Percentiles rank a stretch among this genome's conserved stretches.
These are phyloP conservation scores for Clavispora santaluciae DNA, from an alignment of 805 yeast species.

Conservation along the genomic window DNA sequence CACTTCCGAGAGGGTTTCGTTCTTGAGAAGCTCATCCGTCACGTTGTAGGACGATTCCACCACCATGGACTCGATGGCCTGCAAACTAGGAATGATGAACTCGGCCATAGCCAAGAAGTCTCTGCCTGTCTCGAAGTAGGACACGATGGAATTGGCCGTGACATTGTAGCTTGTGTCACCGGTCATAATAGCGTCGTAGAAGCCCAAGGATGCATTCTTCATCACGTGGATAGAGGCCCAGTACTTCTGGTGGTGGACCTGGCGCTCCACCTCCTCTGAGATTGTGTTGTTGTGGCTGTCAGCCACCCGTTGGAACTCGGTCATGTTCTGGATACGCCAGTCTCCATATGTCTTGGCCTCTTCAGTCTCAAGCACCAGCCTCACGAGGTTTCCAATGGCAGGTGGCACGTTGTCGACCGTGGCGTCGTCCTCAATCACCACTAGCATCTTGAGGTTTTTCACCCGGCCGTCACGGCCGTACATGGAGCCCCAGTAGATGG, in stretches of 20 bases:
- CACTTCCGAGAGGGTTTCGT: slow-evolving; percentile 10
- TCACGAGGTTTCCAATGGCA: slow-evolving; percentile 25
- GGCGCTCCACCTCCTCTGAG: slow-evolving; percentile 35
- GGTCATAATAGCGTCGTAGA: slow-evolving; percentile 34
- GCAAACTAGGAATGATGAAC: slow-evolving; percentile 39
- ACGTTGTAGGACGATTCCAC: slow-evolving; percentile 21
- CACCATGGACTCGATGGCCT: slow-evolving; percentile 30
- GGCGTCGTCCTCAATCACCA: slow-evolving; percentile 33
- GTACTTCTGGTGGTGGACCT: slow-evolving; percentile 50
- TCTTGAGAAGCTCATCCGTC: slow-evolving; percentile 11
- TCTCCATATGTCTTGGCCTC: slow-evolving; percentile 23
- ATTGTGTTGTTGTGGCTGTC: slow-evolving; percentile 18
- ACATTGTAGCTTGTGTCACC: slow-evolving; percentile 29
- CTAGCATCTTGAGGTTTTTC: slow-evolving; percentile 32
- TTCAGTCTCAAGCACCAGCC: slow-evolving; percentile 9
- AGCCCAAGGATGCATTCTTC: slow-evolving; percentile 41
- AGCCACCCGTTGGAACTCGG: slow-evolving; percentile 28
- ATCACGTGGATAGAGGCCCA: slow-evolving; percentile 61
- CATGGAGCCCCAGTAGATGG: slow-evolving; percentile 49
- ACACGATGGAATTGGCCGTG: slow-evolving; percentile 27
- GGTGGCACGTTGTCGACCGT: slow-evolving; percentile 19
- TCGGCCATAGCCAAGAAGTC: slow-evolving; percentile 48
- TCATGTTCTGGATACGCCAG: slow-evolving; percentile 31
- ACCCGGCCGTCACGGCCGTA: slow-evolving; percentile 25
- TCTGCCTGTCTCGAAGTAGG: slow-evolving; percentile 58